Conservation (phyloP, 129 eudicot species). For the Flaveria brownii region DNA sequence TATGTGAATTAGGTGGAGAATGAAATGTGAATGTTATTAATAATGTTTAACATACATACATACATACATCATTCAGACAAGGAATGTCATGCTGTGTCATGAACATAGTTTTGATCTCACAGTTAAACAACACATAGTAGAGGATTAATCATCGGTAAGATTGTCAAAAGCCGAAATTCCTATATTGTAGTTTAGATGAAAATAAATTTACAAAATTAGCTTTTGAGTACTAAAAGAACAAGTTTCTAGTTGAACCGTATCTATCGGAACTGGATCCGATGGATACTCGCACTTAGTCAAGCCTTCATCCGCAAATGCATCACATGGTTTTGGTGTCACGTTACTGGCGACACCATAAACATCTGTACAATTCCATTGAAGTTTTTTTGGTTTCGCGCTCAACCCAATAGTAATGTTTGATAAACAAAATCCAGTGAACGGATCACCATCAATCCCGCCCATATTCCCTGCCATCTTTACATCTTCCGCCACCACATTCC, state of each 20-base stretch:
- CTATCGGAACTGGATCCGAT: conserved; percentile 50
- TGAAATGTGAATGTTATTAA: too few relatives aligned
- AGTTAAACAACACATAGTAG: background rate
- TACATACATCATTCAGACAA: too few relatives aligned
- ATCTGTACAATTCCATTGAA: conserved; percentile 75
- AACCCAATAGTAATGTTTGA: conserved; percentile 54
- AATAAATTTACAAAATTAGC: background rate
- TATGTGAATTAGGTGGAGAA: too few relatives aligned
- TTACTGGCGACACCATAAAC: conserved; percentile 52
- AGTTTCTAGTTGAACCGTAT: conserved; percentile 45
- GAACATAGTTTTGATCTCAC: too few relatives aligned
- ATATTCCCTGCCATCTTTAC: conserved; percentile 58
- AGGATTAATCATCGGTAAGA: background rate
- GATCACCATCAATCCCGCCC: conserved; percentile 55
- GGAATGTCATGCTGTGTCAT: too few relatives aligned
- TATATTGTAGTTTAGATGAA: background rate
- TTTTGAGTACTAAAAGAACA: conserved; percentile 31
- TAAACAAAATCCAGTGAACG: conserved; percentile 60
- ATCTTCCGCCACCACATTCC: conserved; percentile 47
- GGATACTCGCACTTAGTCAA: conserved; percentile 53
- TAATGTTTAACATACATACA: too few relatives aligned
- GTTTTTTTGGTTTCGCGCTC: conserved; percentile 35
- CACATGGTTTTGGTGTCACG: conserved; percentile 59
- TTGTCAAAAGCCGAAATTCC: background rate
- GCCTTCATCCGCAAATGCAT: conserved; percentile 38